A percentile compares a stretch with the other conserved stretches of the same genome.
Evolutionary conservation across 2,329 filamentous ascomycete species (phyloP).

Genomic region (Xylaria sp.): DNA sequence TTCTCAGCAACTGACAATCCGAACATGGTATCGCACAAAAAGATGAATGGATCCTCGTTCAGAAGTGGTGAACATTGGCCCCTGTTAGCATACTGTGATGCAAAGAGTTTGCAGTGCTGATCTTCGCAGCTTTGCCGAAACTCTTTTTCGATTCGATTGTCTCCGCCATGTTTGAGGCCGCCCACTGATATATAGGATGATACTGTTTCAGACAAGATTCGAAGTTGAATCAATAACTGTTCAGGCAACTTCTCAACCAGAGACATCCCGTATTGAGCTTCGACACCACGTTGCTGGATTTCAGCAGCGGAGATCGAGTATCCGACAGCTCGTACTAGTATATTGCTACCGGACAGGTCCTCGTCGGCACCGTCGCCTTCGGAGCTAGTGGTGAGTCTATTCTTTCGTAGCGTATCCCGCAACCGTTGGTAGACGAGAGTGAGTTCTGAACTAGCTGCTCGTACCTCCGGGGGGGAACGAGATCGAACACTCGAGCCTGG

Average conservation of each 20-base stretch:
- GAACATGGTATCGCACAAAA: slow-evolving; percentile 81
- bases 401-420: slow-evolving; percentile 66
- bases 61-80: slow-evolving; percentile 67
- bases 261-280: slow-evolving; percentile 76
- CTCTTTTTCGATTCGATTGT: slow-evolving; percentile 72
- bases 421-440: slow-evolving; percentile 69
- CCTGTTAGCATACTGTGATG: slow-evolving; percentile 62
- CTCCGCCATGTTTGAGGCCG: slow-evolving; percentile 68
- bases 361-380: slow-evolving; percentile 51
- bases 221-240: slow-evolving; percentile 84
- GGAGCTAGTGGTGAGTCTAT: slow-evolving; percentile 54
- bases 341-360: slow-evolving; percentile 65
- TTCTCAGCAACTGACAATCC: slow-evolving; percentile 73
- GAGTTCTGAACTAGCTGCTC: slow-evolving; percentile 61
- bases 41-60: slow-evolving; percentile 77
- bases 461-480: slow-evolving; percentile 48
- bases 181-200: slow-evolving; percentile 85
- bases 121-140: slow-evolving; percentile 74
- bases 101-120: slow-evolving; percentile 81
- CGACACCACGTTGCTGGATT: slow-evolving; percentile 88
- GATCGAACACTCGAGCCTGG: slow-evolving; percentile 51
- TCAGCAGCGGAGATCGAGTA: slow-evolving; percentile 89
- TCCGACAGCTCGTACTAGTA: slow-evolving; percentile 74
- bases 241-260: slow-evolving; percentile 86
- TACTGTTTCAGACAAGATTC: slow-evolving; percentile 87